phyloP scores from a whole-genome alignment of 352 stramenopile species.

The Phytopythium mirpurense region DNA sequence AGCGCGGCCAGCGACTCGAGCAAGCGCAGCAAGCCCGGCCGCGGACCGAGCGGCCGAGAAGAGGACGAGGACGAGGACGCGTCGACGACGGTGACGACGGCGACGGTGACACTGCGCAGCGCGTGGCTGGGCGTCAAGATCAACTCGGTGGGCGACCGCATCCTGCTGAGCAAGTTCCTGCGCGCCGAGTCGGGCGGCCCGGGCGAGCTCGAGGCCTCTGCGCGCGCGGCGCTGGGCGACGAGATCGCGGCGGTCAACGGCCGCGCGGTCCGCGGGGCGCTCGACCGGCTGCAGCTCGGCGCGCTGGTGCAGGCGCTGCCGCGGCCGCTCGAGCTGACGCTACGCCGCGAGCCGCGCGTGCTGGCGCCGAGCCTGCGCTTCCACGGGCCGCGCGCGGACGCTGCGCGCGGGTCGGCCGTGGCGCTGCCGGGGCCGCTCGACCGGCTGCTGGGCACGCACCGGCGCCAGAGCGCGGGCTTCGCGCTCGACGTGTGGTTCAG shows the following conservation, averaged over 20 bases:
- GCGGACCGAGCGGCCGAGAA: background rate
- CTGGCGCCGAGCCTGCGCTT: constrained; percentile 61
- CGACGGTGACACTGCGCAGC: constrained; percentile 48
- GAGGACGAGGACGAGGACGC: background rate
- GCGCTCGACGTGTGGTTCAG: constrained; percentile 69
- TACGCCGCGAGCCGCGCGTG: constrained; percentile 37
- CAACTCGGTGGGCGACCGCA: constrained; percentile 62
- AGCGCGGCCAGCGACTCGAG: constrained; percentile 3
- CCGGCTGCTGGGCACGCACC: constrained; percentile 18
- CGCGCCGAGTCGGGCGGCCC: constrained; percentile 43
- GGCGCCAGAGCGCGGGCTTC: constrained; percentile 27
- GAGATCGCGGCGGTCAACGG: constrained; percentile 63
- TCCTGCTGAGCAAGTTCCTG: constrained; percentile 73
- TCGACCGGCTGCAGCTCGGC: constrained; percentile 58
- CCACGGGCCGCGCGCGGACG: constrained; percentile 40
- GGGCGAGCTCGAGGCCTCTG: constrained; percentile 70
- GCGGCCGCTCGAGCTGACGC: constrained; percentile 53
- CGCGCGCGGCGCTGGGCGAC: constrained; percentile 49
- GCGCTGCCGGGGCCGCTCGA: constrained; percentile 39
- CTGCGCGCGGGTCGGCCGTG: constrained; percentile 43
- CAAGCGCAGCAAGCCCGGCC: background rate
- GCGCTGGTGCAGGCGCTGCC: constrained; percentile 51
- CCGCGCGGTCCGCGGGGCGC: constrained; percentile 36
- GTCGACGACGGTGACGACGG: constrained; percentile 1
- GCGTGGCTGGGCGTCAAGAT: constrained; percentile 78